These are phyloP conservation scores for Trichosporon inkin DNA, from an alignment of 1,284 basidiomycete genomes.

Conservation along the genomic window DNA sequence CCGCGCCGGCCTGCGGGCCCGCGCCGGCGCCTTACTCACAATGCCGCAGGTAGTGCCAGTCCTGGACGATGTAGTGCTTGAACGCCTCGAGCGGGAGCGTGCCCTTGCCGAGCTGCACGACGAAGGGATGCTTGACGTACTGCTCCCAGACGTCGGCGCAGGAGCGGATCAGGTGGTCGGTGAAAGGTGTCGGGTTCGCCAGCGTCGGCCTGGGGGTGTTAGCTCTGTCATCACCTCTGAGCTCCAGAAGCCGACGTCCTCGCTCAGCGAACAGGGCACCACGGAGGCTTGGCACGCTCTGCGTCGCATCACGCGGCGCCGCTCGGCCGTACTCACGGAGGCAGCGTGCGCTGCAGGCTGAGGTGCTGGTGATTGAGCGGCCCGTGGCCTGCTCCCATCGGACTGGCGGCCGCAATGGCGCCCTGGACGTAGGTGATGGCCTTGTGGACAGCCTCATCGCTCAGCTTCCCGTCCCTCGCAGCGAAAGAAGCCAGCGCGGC, in stretches of 20 bases:
- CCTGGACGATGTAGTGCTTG: conserved; percentile 73
- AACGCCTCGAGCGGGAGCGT: conserved; percentile 65
- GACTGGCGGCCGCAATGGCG: conserved; percentile 67
- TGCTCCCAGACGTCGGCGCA: conserved; percentile 58
- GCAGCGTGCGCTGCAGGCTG: conserved; percentile 56
- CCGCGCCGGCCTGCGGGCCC: no score
- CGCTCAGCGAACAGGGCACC: no score
- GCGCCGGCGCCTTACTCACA: conserved; percentile 30
- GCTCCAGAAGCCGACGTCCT: no score
- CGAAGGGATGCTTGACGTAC: conserved; percentile 68
- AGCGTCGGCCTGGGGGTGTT: conserved; percentile 56
- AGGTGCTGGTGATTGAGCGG: conserved; percentile 83
- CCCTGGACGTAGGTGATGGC: conserved; percentile 70
- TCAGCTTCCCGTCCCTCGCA: conserved; percentile 33
- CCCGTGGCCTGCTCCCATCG: conserved; percentile 73
- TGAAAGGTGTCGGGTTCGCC: conserved; percentile 65
- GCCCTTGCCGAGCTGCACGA: conserved; percentile 67
- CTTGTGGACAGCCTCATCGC: conserved; percentile 58
- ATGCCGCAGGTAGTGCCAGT: conserved; percentile 54
- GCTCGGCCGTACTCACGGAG: conserved; percentile 62
- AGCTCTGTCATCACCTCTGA: not conserved
- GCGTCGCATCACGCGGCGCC: no score
- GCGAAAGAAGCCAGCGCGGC: conserved; percentile 66
- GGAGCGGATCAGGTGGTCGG: conserved; percentile 62
- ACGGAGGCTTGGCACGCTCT: no score